phyloP scores from a whole-genome alignment of 2,329 filamentous ascomycete genomes.

The Aspergillus vadensis region DNA sequence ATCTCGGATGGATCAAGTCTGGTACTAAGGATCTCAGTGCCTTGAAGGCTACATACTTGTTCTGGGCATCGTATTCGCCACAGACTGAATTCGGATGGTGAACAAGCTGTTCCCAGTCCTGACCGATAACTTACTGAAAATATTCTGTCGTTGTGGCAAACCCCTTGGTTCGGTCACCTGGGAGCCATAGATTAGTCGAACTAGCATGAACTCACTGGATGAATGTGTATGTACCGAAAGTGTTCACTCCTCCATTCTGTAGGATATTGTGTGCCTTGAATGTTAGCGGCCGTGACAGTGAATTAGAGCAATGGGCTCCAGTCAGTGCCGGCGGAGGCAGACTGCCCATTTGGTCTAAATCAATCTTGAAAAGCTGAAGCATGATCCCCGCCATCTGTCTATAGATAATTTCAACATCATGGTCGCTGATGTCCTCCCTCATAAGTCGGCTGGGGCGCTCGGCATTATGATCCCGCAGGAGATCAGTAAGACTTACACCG shows the following conservation, averaged over 20 bases:
- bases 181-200: not conserved
- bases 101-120: slow-evolving; percentile 40
- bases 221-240: slow-evolving; percentile 22
- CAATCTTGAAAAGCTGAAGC: slow-evolving; percentile 33
- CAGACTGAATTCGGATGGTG: slow-evolving; percentile 37
- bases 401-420: slow-evolving; percentile 31
- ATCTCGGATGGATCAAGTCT: slow-evolving; percentile 27
- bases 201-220: no score
- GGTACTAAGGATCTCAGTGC: slow-evolving; percentile 30
- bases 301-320: slow-evolving; percentile 12
- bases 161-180: slow-evolving; percentile 28
- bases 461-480: slow-evolving; percentile 36
- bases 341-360: slow-evolving; percentile 35
- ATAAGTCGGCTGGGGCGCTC: slow-evolving; percentile 48
- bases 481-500: slow-evolving; percentile 27
- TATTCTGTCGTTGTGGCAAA: slow-evolving; percentile 37
- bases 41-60: slow-evolving; percentile 34
- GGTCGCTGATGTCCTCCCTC: slow-evolving; percentile 30
- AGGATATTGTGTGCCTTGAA: slow-evolving; percentile 38
- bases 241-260: slow-evolving; percentile 34
- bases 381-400: slow-evolving; percentile 31
- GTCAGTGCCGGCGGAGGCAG: slow-evolving; percentile 22
- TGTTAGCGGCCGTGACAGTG: slow-evolving; percentile 32
- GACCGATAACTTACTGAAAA: slow-evolving; percentile 34
- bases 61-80: slow-evolving; percentile 29